Evolutionary conservation across 768 basidiomycete genomes (phyloP).

Genomic region (Cytidiella melzeri): DNA sequence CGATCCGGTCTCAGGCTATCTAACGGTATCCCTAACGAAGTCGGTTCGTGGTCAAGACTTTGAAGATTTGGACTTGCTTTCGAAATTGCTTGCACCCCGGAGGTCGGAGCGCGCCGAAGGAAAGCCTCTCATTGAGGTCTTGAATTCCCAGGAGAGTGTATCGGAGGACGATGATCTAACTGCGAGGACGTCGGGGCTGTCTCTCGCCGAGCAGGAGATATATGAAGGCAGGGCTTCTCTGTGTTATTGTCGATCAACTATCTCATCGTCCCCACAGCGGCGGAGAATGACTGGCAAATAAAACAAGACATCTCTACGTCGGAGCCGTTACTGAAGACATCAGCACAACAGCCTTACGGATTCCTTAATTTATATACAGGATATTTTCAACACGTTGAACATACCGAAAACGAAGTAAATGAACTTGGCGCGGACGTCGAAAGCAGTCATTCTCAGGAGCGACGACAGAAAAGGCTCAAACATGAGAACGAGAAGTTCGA

Average conservation of each 20-base stretch:
- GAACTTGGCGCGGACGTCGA: constrained; percentile 71
- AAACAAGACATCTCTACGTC: constrained; percentile 53
- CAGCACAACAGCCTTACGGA: constrained; percentile 54
- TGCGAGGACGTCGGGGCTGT: constrained; percentile 37
- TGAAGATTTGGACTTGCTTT: constrained; percentile 70
- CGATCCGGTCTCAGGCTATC: constrained; percentile 71
- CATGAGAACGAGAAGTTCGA: constrained; percentile 80
- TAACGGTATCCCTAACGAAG: constrained; percentile 71
- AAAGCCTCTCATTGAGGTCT: constrained; percentile 53
- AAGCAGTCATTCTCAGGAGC: constrained; percentile 40
- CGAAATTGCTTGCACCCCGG: constrained; percentile 70
- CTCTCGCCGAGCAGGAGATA: constrained; percentile 47
- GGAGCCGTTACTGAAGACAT: constrained; percentile 32
- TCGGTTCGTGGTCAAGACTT: constrained; percentile 60
- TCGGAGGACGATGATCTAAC: constrained; percentile 35
- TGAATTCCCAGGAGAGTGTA: constrained; percentile 19
- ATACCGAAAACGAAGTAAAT: constrained; percentile 78
- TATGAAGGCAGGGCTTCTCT: constrained; percentile 39
- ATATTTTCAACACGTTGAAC: constrained; percentile 66
- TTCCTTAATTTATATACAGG: constrained; percentile 72
- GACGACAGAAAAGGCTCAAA: constrained; percentile 44
- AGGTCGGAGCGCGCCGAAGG: constrained; percentile 28
- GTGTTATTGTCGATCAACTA: background rate
- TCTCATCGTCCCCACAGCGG: constrained; percentile 40
- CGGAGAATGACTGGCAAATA: constrained; percentile 73